A percentile compares a stretch with the other conserved stretches of the same genome.
Conservation (phyloP, 176 grass and related monocot species). For the Oryza meyeriana region DNA sequence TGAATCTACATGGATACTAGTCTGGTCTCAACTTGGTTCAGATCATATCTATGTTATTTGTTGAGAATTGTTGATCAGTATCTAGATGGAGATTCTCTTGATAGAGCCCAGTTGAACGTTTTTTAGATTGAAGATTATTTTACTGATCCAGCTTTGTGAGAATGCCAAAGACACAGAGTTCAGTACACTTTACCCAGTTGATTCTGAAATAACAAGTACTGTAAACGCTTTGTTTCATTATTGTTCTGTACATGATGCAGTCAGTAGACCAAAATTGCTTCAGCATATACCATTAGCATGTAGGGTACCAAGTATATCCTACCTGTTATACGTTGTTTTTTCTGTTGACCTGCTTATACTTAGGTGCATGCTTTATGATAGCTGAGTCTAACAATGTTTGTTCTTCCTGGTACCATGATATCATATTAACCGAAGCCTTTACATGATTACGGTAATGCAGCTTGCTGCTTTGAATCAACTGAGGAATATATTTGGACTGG, state of each 20-base stretch:
- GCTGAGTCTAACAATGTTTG: constrained; percentile 10
- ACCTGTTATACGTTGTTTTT: background rate
- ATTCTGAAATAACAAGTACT: background rate
- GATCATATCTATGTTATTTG: background rate
- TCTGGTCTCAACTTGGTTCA: background rate
- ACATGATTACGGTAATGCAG: constrained; percentile 54
- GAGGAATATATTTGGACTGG: constrained; percentile 94
- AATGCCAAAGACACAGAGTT: background rate
- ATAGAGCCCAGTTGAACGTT: background rate
- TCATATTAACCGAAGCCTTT: constrained; percentile 32
- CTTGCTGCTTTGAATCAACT: constrained; percentile 63
- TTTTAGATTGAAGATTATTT: background rate
- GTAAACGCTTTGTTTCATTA: background rate
- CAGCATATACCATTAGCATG: background rate
- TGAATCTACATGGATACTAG: constrained; percentile 8
- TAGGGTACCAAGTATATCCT: background rate
- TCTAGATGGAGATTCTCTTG: background rate
- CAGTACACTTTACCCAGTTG: constrained; percentile 3
- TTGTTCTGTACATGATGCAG: background rate
- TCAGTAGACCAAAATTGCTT: background rate
- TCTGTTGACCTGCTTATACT: background rate
- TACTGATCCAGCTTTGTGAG: background rate
- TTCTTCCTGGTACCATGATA: constrained; percentile 8
- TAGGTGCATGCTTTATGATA: background rate
- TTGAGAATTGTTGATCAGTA: background rate